Percentiles rank a stretch among this genome's conserved stretches.
Conservation (phyloP, 108 stramenopile species). For the Phaeodactylum tricornutum region DNA sequence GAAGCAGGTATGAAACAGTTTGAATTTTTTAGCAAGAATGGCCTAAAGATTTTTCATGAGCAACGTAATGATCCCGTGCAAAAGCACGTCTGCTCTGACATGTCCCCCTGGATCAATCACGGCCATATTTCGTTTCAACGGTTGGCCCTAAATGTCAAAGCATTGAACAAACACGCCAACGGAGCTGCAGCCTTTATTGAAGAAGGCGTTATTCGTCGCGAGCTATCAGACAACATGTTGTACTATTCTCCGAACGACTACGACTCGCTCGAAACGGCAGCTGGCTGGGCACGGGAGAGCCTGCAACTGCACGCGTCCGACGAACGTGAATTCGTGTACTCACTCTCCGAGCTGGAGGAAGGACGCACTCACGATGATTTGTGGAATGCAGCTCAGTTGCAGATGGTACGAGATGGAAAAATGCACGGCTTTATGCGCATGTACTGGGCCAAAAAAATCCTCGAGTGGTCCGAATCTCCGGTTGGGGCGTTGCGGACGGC, state of each 20-base stretch:
- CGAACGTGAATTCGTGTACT: constrained; percentile 79
- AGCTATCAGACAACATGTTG: constrained; percentile 95
- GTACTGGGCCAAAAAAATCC: constrained; percentile 99
- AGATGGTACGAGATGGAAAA: constrained; percentile 82
- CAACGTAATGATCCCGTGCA: constrained; percentile 91
- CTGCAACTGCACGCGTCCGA: constrained; percentile 81
- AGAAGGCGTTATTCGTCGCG: constrained; percentile 91
- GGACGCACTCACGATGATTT: constrained; percentile 93
- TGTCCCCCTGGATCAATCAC: constrained; percentile 84
- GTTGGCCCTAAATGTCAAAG: constrained; percentile 54
- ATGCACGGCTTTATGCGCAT: constrained; percentile 99
- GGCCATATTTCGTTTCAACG: constrained; percentile 88
- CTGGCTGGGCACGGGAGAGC: constrained; percentile 89
- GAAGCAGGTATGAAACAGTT: constrained; percentile 62
- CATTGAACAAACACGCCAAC: constrained; percentile 57
- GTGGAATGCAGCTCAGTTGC: constrained; percentile 98
- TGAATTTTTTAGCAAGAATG: constrained; percentile 44
- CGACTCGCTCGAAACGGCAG: constrained; percentile 77
- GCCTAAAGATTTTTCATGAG: constrained; percentile 66
- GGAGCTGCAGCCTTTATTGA: constrained; percentile 86
- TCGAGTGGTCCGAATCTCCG: constrained; percentile 93
- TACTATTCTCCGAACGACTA: constrained; percentile 87
- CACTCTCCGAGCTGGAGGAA: constrained; percentile 68
- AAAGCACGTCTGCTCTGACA: constrained; percentile 49
- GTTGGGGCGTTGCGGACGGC: constrained; percentile 74